A percentile compares a stretch with the other conserved stretches of the same genome.
These are phyloP conservation scores for Populus tomentosa DNA, from an alignment of 441 rosid species.

Conservation along the genomic window DNA sequence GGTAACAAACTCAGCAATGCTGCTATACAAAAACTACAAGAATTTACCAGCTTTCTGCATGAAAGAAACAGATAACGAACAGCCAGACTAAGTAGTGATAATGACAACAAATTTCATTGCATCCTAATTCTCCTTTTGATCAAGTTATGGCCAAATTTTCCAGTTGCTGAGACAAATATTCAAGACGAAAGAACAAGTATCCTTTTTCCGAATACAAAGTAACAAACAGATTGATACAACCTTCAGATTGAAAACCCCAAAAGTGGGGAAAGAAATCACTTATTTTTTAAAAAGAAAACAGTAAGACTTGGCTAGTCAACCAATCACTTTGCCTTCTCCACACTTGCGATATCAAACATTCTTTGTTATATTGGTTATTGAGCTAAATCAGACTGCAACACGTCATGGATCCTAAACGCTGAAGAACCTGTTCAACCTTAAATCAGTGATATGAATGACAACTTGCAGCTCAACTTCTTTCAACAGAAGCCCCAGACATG, in stretches of 20 bases:
- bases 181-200: neutral
- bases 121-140: neutral
- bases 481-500: neutral
- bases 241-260: neutral
- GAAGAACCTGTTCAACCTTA: conserved; percentile 13
- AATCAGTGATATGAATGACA: conserved; percentile 26
- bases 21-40: too few species aligned
- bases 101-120: neutral
- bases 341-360: conserved; percentile 4
- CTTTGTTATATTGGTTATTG: conserved; percentile 8
- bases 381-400: conserved; percentile 12
- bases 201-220: neutral
- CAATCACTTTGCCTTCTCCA: conserved; percentile 15
- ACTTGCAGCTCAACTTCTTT: conserved; percentile 16
- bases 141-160: neutral
- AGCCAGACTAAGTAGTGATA: too few species aligned
- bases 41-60: neutral
- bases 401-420: conserved; percentile 12
- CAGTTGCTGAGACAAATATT: neutral
- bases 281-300: neutral
- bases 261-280: neutral
- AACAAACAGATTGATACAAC: conserved; percentile 3
- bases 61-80: too few species aligned
- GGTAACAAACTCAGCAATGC: too few species aligned
- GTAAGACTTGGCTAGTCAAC: neutral